A percentile compares a stretch with the other conserved stretches of the same genome.
Evolutionary conservation across 2,329 filamentous ascomycete species (phyloP).

Genomic region (Aureobasidium sp.): DNA sequence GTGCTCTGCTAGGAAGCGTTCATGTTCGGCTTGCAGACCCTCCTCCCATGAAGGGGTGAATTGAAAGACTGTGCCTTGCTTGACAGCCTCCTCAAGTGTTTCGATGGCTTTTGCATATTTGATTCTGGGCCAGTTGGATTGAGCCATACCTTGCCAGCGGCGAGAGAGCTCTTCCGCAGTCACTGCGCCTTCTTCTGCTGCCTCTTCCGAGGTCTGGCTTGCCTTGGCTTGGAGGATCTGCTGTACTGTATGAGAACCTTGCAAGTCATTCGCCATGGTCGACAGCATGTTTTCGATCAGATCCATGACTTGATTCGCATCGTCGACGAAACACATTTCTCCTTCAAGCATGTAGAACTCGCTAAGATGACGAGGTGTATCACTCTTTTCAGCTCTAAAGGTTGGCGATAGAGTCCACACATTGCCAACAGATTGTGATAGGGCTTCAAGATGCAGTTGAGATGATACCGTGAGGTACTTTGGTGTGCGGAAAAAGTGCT

Average conservation of each 20-base stretch:
- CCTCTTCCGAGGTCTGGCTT: conserved; percentile 26
- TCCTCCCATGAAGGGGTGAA: conserved; percentile 61
- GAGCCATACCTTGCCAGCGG: conserved; percentile 63
- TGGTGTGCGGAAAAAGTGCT: conserved; percentile 70
- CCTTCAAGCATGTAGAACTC: conserved; percentile 99
- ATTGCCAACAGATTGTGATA: conserved; percentile 77
- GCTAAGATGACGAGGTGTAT: conserved; percentile 86
- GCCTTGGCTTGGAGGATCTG: conserved; percentile 38
- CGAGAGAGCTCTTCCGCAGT: conserved; percentile 47
- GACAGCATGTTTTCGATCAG: conserved; percentile 73
- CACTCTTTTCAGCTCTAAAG: conserved; percentile 87
- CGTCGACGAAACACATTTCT: conserved; percentile 70
- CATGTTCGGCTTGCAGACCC: conserved; percentile 84
- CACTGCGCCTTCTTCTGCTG: conserved; percentile 28
- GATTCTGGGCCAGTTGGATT: conserved; percentile 75
- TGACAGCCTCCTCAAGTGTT: conserved; percentile 48
- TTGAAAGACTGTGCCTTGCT: conserved; percentile 47
- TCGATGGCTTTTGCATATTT: conserved; percentile 74
- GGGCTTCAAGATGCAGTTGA: conserved; percentile 87
- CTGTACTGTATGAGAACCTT: conserved; percentile 21
- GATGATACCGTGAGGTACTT: conserved; percentile 95
- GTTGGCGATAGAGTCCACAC: conserved; percentile 94
- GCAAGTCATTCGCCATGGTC: conserved; percentile 38
- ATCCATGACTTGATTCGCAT: conserved; percentile 64
- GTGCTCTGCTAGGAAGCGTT: conserved; percentile 70